Conservation (phyloP, 345 rosid species). For the Raphanus sativus region DNA sequence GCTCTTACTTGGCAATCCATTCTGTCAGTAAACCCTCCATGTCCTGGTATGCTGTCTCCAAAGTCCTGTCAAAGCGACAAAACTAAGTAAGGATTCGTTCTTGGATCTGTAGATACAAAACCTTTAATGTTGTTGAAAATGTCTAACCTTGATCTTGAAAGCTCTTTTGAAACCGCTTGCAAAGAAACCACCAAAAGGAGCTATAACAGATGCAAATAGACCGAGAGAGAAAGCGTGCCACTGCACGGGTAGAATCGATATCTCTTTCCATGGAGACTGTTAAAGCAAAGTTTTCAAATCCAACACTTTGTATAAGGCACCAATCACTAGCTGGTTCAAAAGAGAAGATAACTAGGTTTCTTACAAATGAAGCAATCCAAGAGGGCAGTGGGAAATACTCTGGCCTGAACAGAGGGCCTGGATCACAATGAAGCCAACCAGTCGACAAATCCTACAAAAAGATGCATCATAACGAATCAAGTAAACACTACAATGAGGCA, state of each 20-base stretch:
- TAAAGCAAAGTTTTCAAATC: constrained; percentile 3
- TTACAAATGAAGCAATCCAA: constrained; percentile 69
- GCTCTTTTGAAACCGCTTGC: constrained; percentile 99
- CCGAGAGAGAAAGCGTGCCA: constrained; percentile 95
- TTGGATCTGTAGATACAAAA: not conserved
- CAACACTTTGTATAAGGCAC: constrained; percentile 8
- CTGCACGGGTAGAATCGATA: constrained; percentile 72
- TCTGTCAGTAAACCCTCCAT: constrained; percentile 92
- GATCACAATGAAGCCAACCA: constrained; percentile 94
- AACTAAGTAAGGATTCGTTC: not conserved
- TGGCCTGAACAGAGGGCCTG: constrained; percentile 78
- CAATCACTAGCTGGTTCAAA: not conserved
- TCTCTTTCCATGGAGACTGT: constrained; percentile 87
- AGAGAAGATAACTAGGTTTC: not conserved
- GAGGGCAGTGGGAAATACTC: constrained; percentile 56
- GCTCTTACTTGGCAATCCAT: constrained; percentile 91
- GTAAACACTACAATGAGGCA: not conserved
- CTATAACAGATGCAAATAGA: constrained; percentile 89
- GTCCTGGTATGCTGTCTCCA: constrained; percentile 97
- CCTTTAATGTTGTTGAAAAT: not conserved
- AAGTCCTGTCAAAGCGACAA: constrained; percentile 61
- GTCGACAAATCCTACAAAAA: constrained; percentile 73
- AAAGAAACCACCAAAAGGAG: constrained; percentile 97
- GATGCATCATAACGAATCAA: not conserved
- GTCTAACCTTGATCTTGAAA: constrained; percentile 78